Conservation (phyloP, 257 asterid species). For the Lantana camara region DNA sequence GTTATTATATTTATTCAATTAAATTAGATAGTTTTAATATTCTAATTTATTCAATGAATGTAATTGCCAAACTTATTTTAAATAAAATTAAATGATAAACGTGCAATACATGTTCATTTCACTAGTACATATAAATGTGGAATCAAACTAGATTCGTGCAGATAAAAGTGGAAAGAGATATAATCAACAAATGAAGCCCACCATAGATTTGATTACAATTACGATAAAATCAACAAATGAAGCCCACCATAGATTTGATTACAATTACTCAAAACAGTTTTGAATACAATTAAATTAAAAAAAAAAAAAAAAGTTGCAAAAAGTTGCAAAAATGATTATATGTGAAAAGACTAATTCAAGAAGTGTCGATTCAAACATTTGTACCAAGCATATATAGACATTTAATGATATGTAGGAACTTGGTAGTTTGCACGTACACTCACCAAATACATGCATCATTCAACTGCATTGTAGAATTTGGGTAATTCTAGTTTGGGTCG, state of each 20-base stretch:
- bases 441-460: constrained; percentile 17
- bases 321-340: background rate
- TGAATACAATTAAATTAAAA: background rate
- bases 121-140: no score
- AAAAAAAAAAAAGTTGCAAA: no score
- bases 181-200: background rate
- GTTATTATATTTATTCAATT: no score
- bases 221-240: background rate
- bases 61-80: no score
- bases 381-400: background rate
- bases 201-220: background rate
- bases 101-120: no score
- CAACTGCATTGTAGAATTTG: background rate
- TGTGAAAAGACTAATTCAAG: background rate
- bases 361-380: constrained; percentile 16
- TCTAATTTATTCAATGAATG: no score
- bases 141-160: no score
- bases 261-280: background rate
- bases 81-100: no score
- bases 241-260: background rate
- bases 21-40: no score
- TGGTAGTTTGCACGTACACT: constrained; percentile 20
- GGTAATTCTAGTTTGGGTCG: no score
- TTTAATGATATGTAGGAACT: constrained; percentile 12
- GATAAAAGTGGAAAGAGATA: no score